These are phyloP conservation scores for Discostella pseudostelligera DNA, from an alignment of 108 stramenopile species.

Conservation along the genomic window DNA sequence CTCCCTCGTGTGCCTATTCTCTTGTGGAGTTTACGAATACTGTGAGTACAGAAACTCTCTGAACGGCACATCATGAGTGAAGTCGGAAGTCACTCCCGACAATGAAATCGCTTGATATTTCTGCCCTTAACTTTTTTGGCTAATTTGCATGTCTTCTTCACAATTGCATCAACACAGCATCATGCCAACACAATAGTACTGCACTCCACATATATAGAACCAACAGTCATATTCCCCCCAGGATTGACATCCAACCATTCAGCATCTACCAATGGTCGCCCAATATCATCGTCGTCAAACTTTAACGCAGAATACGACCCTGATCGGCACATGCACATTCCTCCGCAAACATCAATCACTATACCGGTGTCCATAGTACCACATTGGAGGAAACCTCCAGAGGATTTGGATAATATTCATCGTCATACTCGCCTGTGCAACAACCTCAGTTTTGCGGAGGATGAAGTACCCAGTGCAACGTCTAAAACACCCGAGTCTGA, in stretches of 20 bases:
- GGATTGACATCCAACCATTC: conserved; percentile 5
- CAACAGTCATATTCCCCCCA: conserved; percentile 35
- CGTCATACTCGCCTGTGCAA: background rate
- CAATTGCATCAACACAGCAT: conserved; percentile 21
- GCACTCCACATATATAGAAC: conserved; percentile 41
- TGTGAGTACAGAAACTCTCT: conserved; percentile 24
- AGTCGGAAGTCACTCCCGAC: background rate
- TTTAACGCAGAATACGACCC: conserved; percentile 15
- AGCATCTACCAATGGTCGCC: conserved; percentile 7
- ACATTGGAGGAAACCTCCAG: conserved; percentile 25
- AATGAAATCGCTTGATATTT: too few species aligned
- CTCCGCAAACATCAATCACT: conserved; percentile 19
- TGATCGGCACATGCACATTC: conserved; percentile 24
- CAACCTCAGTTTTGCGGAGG: background rate
- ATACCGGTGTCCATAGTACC: conserved; percentile 43
- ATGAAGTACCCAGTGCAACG: background rate
- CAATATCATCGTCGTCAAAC: conserved; percentile 7
- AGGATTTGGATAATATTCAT: conserved; percentile 4
- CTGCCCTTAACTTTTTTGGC: conserved; percentile 5
- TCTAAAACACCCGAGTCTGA: background rate
- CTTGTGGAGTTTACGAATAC: conserved; percentile 42
- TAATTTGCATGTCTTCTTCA: conserved; percentile 3
- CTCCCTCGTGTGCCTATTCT: conserved; percentile 28
- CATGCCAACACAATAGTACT: conserved; percentile 21
- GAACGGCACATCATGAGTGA: background rate